Conservation (phyloP, 176 grass and related monocot species). For the Chrysopogon serrulatus region DNA sequence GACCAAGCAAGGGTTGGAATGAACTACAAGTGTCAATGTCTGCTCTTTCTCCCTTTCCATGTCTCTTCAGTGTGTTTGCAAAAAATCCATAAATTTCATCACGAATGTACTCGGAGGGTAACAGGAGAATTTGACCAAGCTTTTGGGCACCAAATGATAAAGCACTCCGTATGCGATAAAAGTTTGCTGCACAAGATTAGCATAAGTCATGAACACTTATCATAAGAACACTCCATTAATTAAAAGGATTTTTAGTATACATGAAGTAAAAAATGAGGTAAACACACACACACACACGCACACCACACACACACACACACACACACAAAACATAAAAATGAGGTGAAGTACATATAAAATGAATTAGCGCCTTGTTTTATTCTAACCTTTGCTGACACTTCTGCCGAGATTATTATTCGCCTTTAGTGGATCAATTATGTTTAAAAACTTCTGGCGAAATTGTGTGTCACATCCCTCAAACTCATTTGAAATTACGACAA, state of each 20-base stretch:
- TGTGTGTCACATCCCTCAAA: slow-evolving; percentile 1
- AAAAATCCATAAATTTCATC: slow-evolving; percentile 50
- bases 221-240: background rate
- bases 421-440: slow-evolving; percentile 83
- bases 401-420: slow-evolving; percentile 74
- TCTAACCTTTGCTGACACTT: slow-evolving; percentile 70
- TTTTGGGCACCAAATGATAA: slow-evolving; percentile 56
- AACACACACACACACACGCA: background rate
- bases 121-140: slow-evolving; percentile 65
- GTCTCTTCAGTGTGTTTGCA: slow-evolving; percentile 41
- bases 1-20: background rate
- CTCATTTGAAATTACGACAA: slow-evolving; percentile 33
- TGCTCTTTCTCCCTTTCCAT: slow-evolving; percentile 35
- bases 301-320: background rate
- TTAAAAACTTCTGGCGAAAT: slow-evolving; percentile 49
- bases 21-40: slow-evolving; percentile 17
- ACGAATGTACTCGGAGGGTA: slow-evolving; percentile 31
- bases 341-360: background rate
- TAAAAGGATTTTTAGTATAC: background rate
- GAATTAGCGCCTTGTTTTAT: background rate
- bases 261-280: background rate
- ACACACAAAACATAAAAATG: background rate
- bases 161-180: slow-evolving; percentile 57
- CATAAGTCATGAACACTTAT: background rate
- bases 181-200: slow-evolving; percentile 43